Evolutionary conservation across 768 basidiomycete genomes (phyloP).

Genomic region (Agaricus blazei): DNA sequence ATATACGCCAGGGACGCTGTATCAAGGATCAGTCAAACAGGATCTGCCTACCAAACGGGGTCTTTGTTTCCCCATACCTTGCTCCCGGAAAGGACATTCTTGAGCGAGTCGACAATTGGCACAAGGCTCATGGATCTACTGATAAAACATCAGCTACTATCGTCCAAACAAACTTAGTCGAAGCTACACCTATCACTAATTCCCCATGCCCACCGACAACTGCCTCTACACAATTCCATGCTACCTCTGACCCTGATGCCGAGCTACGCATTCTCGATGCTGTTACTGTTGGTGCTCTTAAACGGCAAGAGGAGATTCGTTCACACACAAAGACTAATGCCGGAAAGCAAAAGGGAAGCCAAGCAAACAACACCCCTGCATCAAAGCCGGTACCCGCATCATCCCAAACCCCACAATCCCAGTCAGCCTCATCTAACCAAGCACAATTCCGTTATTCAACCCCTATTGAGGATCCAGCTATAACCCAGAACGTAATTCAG

Average conservation of each 20-base stretch:
- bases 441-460: too few relatives aligned
- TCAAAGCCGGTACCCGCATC: too few relatives aligned
- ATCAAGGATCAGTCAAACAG: neutral
- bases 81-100: neutral
- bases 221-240: neutral
- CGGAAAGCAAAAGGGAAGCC: too few relatives aligned
- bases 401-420: too few relatives aligned
- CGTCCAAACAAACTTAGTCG: slow-evolving; percentile 1
- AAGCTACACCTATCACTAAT: neutral
- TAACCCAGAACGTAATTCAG: too few relatives aligned
- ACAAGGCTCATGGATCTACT: neutral
- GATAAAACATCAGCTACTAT: neutral
- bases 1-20: neutral
- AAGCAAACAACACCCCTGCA: too few relatives aligned
- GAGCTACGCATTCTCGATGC: neutral
- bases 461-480: too few relatives aligned
- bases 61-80: neutral
- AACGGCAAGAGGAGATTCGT: neutral
- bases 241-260: neutral
- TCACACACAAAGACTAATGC: neutral
- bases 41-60: neutral
- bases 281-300: neutral
- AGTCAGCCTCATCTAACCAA: too few relatives aligned
- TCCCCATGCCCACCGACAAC: neutral
- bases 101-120: slow-evolving; percentile 11